Evolutionary conservation across 768 basidiomycete species (phyloP).

Genomic region (Leccinum uliginosum): DNA sequence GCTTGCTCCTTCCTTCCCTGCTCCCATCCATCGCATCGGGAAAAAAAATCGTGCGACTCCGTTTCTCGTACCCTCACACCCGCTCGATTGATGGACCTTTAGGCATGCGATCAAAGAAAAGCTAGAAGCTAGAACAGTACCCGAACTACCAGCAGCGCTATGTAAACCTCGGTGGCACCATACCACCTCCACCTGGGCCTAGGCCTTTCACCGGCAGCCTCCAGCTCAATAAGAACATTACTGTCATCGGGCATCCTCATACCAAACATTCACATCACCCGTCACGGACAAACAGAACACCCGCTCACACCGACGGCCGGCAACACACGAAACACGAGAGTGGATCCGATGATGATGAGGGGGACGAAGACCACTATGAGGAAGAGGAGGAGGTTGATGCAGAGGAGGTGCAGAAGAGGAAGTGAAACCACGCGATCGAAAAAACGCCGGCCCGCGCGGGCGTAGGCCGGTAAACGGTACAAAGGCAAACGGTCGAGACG

Average conservation of each 20-base stretch:
- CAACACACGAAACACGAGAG: slow-evolving; percentile 51
- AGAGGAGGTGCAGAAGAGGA: slow-evolving; percentile 53
- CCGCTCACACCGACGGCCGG: slow-evolving; percentile 34
- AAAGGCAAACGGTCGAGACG: no score
- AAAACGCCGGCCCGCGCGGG: slow-evolving; percentile 32
- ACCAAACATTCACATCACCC: slow-evolving; percentile 36
- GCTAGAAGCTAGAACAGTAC: slow-evolving; percentile 99
- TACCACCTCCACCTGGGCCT: slow-evolving; percentile 91
- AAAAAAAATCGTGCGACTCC: slow-evolving; percentile 13
- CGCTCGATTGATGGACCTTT: slow-evolving; percentile 18
- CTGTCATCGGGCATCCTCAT: slow-evolving; percentile 43
- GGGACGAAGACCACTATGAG: slow-evolving; percentile 49
- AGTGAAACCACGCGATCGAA: slow-evolving; percentile 40
- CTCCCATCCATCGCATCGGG: slow-evolving; percentile 16
- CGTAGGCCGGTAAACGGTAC: slow-evolving; percentile 40
- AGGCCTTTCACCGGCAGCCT: slow-evolving; percentile 98
- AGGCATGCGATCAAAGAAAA: slow-evolving; percentile 99
- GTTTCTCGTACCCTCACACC: slow-evolving; percentile 9
- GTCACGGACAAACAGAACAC: slow-evolving; percentile 33
- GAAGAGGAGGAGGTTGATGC: slow-evolving; percentile 58
- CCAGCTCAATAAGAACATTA: slow-evolving; percentile 90
- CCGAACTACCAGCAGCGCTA: slow-evolving; percentile 97
- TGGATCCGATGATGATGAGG: slow-evolving; percentile 65
- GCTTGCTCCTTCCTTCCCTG: slow-evolving; percentile 16
- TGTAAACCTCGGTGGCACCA: slow-evolving; percentile 82